A percentile compares a stretch with the other conserved stretches of the same genome.
Conservation (phyloP, 1,284 basidiomycete genomes). For the Chalciporus sp. region DNA sequence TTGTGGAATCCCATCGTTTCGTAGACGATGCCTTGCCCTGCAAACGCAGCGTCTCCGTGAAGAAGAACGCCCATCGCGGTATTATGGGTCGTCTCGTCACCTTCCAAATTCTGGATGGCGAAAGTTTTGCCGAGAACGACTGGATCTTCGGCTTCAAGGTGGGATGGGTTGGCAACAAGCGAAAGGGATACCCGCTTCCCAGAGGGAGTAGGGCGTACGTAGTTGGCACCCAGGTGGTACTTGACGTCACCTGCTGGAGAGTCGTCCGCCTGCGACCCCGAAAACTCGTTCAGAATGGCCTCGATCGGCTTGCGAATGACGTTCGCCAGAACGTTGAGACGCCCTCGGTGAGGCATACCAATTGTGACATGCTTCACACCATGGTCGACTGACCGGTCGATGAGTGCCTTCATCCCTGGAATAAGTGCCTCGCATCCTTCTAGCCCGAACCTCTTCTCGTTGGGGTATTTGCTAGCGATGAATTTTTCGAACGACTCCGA, state of each 20-base stretch:
- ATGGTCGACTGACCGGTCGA: constrained; percentile 96
- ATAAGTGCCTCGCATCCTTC: constrained; percentile 98
- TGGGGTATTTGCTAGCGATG: constrained; percentile 97
- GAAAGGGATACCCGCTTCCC: constrained; percentile 98
- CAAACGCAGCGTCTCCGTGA: constrained; percentile 98
- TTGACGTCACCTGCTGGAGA: constrained; percentile 97
- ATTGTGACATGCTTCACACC: constrained; percentile 97
- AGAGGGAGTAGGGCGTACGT: constrained; percentile 95
- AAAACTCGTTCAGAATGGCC: constrained; percentile 98
- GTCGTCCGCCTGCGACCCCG: constrained; percentile 71
- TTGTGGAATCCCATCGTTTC: constrained; percentile 99
- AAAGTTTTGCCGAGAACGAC: constrained; percentile 98
- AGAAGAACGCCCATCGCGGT: constrained; percentile 94
- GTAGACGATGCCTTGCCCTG: constrained; percentile 98
- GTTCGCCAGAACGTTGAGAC: constrained; percentile 97
- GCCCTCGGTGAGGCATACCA: constrained; percentile 99
- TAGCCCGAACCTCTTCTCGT: constrained; percentile 99
- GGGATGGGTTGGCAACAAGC: constrained; percentile 98
- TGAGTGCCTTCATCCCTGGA: constrained; percentile 99
- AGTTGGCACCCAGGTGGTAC: constrained; percentile 99
- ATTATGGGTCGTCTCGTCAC: constrained; percentile 75
- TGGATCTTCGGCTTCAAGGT: constrained; percentile 96
- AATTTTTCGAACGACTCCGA: constrained; percentile 99
- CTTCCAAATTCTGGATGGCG: constrained; percentile 94
- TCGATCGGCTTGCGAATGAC: constrained; percentile 99